Evolutionary conservation across 768 basidiomycete genomes (phyloP).

Genomic region (Boletus patriciae): DNA sequence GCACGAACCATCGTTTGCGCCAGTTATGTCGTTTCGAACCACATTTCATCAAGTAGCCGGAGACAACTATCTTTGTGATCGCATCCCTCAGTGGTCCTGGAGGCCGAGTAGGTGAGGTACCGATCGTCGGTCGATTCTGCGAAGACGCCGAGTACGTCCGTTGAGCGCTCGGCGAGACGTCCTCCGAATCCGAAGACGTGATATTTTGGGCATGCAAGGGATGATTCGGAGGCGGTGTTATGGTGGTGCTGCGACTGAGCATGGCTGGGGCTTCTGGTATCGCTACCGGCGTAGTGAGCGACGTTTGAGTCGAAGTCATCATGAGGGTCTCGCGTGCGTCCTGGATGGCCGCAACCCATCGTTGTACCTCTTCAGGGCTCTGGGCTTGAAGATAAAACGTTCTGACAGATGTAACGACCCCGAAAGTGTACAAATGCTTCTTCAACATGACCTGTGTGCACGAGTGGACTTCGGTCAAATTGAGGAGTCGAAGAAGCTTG

Average conservation of each 20-base stretch:
- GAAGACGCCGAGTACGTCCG: constrained; percentile 46
- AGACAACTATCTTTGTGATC: constrained; percentile 71
- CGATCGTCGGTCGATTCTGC: constrained; percentile 41
- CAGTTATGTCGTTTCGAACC: constrained; percentile 90
- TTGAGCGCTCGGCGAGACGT: constrained; percentile 51
- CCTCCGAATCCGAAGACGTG: constrained; percentile 81
- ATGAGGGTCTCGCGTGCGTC: constrained; percentile 66
- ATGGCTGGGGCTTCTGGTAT: constrained; percentile 41
- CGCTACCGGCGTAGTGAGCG: constrained; percentile 51
- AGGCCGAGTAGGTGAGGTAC: constrained; percentile 47
- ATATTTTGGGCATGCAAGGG: constrained; percentile 45
- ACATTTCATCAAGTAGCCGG: constrained; percentile 96
- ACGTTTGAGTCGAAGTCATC: constrained; percentile 60
- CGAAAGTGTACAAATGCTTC: constrained; percentile 85
- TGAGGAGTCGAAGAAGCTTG: constrained; percentile 83
- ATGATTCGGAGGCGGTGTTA: constrained; percentile 50
- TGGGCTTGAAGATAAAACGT: constrained; percentile 92
- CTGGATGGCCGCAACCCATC: constrained; percentile 84
- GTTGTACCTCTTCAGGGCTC: constrained; percentile 65
- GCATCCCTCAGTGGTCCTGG: constrained; percentile 48
- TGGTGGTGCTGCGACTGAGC: constrained; percentile 32
- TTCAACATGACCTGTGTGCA: constrained; percentile 87
- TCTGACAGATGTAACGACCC: constrained; percentile 83
- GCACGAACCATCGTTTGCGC: constrained; percentile 96
- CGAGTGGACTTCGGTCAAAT: constrained; percentile 85